phyloP scores from a whole-genome alignment of 2,329 filamentous ascomycete genomes.

The Amylocarpus encephaloides region DNA sequence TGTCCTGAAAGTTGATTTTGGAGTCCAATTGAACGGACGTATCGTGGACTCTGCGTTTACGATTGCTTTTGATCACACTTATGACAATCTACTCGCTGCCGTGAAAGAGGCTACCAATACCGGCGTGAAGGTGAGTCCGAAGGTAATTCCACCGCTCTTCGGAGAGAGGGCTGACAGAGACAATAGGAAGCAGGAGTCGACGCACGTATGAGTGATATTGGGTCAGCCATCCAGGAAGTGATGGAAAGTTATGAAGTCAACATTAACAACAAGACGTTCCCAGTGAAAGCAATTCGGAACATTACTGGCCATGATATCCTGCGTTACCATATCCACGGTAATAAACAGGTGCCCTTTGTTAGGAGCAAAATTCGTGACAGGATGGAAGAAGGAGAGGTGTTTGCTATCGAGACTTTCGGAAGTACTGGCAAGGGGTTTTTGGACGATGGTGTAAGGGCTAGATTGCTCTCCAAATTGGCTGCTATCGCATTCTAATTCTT shows the following conservation, averaged over 20 bases:
- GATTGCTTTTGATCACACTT: conserved; percentile 59
- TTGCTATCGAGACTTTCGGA: conserved; percentile 93
- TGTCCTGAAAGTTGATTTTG: conserved; percentile 70
- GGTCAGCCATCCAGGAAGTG: conserved; percentile 50
- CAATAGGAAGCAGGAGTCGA: conserved; percentile 76
- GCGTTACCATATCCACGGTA: conserved; percentile 84
- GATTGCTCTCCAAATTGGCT: neutral
- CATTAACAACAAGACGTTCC: conserved; percentile 44
- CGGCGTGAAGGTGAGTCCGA: conserved; percentile 53
- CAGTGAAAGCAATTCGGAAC: conserved; percentile 48
- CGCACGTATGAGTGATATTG: conserved; percentile 66
- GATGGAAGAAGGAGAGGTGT: conserved; percentile 96
- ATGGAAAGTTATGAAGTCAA: conserved; percentile 58
- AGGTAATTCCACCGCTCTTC: conserved; percentile 33
- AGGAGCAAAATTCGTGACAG: conserved; percentile 83
- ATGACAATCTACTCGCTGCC: conserved; percentile 60
- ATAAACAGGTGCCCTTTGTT: conserved; percentile 89
- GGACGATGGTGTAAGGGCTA: conserved; percentile 63
- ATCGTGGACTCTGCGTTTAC: conserved; percentile 70
- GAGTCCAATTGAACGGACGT: conserved; percentile 62
- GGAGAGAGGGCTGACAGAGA: conserved; percentile 46
- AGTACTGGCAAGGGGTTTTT: conserved; percentile 88
- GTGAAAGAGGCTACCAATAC: conserved; percentile 65
- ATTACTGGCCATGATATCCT: conserved; percentile 74
- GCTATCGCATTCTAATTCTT: neutral